phyloP scores from a whole-genome alignment of 169 alveolate species.

The Cryptosporidium ubiquitum region DNA sequence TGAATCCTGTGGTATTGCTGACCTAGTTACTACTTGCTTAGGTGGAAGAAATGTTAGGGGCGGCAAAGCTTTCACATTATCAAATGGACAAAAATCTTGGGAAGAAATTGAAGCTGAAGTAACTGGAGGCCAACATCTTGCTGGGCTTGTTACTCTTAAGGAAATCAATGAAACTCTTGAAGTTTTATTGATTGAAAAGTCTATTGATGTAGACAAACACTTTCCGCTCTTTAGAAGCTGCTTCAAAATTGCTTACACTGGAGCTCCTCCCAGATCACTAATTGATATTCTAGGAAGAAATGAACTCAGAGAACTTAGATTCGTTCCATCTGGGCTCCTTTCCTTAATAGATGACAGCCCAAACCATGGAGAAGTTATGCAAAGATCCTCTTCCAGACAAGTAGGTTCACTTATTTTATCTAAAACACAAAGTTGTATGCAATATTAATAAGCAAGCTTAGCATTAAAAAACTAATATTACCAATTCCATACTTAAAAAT shows the following conservation, averaged over 20 bases:
- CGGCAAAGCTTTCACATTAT: conserved; percentile 90
- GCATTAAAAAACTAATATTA: not conserved
- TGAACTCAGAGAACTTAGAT: conserved; percentile 62
- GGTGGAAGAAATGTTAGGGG: conserved; percentile 92
- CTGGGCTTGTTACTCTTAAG: conserved; percentile 50
- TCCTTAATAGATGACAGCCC: conserved; percentile 58
- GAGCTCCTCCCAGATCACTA: conserved; percentile 41
- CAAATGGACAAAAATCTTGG: conserved; percentile 87
- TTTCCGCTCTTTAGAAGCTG: conserved; percentile 65
- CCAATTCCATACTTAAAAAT: not conserved
- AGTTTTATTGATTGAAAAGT: conserved; percentile 36
- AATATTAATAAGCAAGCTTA: not conserved
- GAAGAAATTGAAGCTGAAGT: conserved; percentile 87
- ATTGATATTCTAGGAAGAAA: conserved; percentile 26
- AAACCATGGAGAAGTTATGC: conserved; percentile 44
- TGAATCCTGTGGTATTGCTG: conserved; percentile 94
- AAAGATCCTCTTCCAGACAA: conserved; percentile 56
- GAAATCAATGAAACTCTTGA: conserved; percentile 71
- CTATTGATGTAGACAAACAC: conserved; percentile 63
- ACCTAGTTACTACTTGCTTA: conserved; percentile 90
- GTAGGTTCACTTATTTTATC: conserved; percentile 60
- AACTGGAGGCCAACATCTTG: conserved; percentile 89
- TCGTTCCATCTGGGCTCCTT: conserved; percentile 72
- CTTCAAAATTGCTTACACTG: conserved; percentile 42
- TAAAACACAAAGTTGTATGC: conserved; percentile 51